Base-by-base conservation (phyloP, 1,139 yeast genomes). In the Trichomonascaceae sp. region DNA sequence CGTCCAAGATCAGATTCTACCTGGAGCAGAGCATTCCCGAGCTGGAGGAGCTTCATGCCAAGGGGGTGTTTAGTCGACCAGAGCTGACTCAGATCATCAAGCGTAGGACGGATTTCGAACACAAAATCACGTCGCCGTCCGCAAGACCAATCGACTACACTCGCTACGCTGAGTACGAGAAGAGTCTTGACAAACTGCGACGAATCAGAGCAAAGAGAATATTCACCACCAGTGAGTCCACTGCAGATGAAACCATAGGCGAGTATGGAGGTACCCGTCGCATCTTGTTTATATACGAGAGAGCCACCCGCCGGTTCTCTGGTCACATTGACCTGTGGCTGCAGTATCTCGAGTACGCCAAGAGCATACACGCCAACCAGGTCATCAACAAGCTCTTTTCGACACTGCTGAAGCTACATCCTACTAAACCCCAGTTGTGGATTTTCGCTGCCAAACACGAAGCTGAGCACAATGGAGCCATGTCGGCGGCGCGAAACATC, bases 41-140 rank as follows among this genome's bases (percentile, higher is more conserved):
- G 59, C 68, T 92, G 39, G 89, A 85, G 50, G 98, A 89, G 52
- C 69, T 92, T 32, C 75, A 78, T 42, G 71, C 70, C 41, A 79
- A 82, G 51, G 89, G 87, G 2, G 63, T 92, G 13, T 92, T 89
- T 55, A 45, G 55, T 26, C 56, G 54, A 49, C 70, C 71, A 48
- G 98, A 92, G 56, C 74, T 85, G 45, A 75, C 78, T 33, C 69
- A 73, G 65, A 79, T 92, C 40, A 84, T 89, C 87, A 76, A 89
- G 60, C 74, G 85, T 53, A 71, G 98, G 60, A 87, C 97, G 0
- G 96, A 87, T 57, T 89, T 85, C 48, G 99, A 92, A 58, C 95
- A 89, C 56, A 64, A 95, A 41, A 71, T 92, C 37, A 73, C 74
- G 34, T 85, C 93, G 29, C 69, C 97, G 56, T 93, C 93, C 2